Conservation (phyloP, 1,284 basidiomycete species). For the Polyporus tsugae region DNA sequence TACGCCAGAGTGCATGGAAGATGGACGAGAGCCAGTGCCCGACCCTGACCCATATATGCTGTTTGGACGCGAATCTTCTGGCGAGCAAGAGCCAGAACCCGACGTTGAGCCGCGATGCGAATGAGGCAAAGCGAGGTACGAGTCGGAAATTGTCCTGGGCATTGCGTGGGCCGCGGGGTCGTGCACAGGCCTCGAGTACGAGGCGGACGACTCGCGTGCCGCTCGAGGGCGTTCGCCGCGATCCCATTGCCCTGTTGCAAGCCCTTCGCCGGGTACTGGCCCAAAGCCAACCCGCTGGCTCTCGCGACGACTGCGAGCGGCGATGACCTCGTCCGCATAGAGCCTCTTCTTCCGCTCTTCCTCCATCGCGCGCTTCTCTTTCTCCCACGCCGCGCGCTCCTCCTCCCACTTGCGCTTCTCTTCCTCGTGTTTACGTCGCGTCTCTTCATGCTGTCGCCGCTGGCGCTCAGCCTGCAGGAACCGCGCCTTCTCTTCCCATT, state of each 20-base stretch:
- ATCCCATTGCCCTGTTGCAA: constrained; percentile 33
- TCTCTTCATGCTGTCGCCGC: constrained; percentile 60
- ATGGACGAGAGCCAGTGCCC: constrained; percentile 54
- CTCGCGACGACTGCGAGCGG: constrained; percentile 69
- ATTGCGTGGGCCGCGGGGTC: constrained; percentile 27
- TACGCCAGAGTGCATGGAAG: constrained; percentile 52
- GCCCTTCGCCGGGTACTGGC: constrained; percentile 34
- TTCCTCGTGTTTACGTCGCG: constrained; percentile 53
- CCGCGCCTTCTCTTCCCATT: constrained; percentile 72
- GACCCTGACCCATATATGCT: constrained; percentile 47
- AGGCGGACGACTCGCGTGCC: constrained; percentile 25
- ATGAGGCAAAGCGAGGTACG: constrained; percentile 18
- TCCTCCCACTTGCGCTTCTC: constrained; percentile 60
- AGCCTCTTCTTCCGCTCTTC: constrained; percentile 61
- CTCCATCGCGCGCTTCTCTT: constrained; percentile 61
- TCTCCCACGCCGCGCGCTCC: constrained; percentile 62
- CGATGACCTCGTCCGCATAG: constrained; percentile 68
- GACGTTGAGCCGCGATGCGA: constrained; percentile 16
- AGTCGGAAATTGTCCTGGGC: constrained; percentile 23
- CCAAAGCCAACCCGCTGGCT: constrained; percentile 45
- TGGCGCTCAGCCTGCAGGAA: constrained; percentile 71
- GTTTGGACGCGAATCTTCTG: constrained; percentile 58
- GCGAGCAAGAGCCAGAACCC: constrained; percentile 45
- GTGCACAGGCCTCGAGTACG: constrained; percentile 35
- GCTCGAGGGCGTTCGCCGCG: constrained; percentile 32